phyloP scores from a whole-genome alignment of 192 early-diverging fungal genomes.

The Backusella luteola region DNA sequence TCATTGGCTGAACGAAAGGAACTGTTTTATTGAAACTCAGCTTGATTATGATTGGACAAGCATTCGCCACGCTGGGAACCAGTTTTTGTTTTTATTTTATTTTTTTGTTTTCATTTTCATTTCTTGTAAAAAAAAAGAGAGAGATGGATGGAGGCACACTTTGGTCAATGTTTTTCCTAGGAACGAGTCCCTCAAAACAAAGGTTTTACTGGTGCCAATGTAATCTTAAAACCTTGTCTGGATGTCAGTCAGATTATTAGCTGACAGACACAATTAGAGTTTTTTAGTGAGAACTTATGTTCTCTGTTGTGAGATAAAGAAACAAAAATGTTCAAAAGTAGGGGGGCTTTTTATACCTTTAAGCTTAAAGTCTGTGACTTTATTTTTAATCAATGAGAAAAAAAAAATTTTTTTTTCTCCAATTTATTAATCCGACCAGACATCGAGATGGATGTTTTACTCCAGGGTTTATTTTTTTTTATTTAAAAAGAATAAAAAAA shows the following conservation, averaged over 20 bases:
- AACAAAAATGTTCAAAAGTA: background rate
- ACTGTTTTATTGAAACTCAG: background rate
- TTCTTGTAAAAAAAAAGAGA: background rate
- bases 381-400: background rate
- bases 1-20: constrained; percentile 4
- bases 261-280: background rate
- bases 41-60: background rate
- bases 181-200: constrained; percentile 12
- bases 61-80: background rate
- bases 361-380: background rate
- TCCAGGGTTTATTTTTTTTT: background rate
- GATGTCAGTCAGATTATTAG: background rate
- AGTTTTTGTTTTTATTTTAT: background rate
- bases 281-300: constrained; percentile 1
- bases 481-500: background rate
- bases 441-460: background rate
- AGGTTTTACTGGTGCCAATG: background rate
- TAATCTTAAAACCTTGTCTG: constrained; percentile 1
- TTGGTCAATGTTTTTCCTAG: constrained; percentile 14
- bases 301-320: constrained; percentile 19
- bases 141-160: background rate
- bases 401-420: background rate
- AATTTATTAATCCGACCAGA: background rate
- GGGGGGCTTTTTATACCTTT: constrained; percentile 12
- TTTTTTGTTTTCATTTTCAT: background rate